A percentile compares a stretch with the other conserved stretches of the same genome.
phyloP scores from a whole-genome alignment of 805 yeast species.

The Hermanozyma aechmeae region DNA sequence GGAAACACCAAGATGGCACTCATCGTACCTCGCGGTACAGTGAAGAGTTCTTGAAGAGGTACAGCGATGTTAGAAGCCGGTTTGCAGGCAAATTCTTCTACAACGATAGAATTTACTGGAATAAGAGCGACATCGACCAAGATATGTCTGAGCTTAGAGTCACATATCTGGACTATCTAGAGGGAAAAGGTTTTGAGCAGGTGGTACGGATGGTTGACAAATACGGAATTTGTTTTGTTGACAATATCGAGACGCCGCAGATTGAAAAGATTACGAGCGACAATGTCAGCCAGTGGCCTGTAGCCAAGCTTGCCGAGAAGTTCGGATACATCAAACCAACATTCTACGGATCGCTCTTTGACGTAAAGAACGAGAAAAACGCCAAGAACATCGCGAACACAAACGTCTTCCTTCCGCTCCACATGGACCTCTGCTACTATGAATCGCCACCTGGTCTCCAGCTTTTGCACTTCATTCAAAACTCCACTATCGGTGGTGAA shows the following conservation, averaged over 20 bases:
- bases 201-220: constrained; percentile 39
- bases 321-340: constrained; percentile 66
- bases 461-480: constrained; percentile 50
- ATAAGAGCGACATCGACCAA: constrained; percentile 15
- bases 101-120: constrained; percentile 31
- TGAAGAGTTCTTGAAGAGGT: constrained; percentile 35
- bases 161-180: constrained; percentile 6
- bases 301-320: constrained; percentile 31
- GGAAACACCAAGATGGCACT: constrained; percentile 20
- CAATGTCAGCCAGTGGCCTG: constrained; percentile 33
- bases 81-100: constrained; percentile 29
- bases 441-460: constrained; percentile 81
- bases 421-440: constrained; percentile 69
- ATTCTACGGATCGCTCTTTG: constrained; percentile 64
- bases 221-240: constrained; percentile 49
- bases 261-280: constrained; percentile 25
- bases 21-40: constrained; percentile 30
- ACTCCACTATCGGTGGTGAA: constrained; percentile 56
- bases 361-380: constrained; percentile 40
- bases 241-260: constrained; percentile 40
- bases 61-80: constrained; percentile 22
- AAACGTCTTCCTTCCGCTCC: constrained; percentile 54
- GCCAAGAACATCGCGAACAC: constrained; percentile 70
- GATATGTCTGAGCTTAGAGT: constrained; percentile 4
- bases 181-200: constrained; percentile 21